Conservation (phyloP, 495 filamentous ascomycete genomes). For the Lasiosphaeria hispida region DNA sequence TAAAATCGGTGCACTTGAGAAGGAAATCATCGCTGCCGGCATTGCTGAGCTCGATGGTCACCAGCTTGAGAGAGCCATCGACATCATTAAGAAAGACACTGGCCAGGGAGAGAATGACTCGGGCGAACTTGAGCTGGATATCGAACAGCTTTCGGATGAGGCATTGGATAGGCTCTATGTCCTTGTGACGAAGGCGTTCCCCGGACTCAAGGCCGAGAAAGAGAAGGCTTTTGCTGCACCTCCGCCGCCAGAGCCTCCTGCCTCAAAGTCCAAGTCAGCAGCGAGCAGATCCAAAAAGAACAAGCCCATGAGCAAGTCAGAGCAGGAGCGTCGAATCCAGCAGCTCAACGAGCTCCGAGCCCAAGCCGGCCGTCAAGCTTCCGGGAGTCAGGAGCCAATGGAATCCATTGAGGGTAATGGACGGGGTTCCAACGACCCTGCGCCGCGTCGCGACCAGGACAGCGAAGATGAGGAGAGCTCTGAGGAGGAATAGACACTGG, state of each 20-base stretch:
- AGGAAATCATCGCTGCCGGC: conserved; percentile 79
- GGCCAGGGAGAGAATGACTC: conserved; percentile 74
- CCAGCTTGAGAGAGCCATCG: conserved; percentile 75
- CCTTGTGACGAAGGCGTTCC: conserved; percentile 68
- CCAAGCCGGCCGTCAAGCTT: conserved; percentile 43
- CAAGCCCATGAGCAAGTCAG: conserved; percentile 94
- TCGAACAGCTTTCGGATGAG: conserved; percentile 74
- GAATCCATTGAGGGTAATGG: conserved; percentile 38
- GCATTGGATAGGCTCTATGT: conserved; percentile 73
- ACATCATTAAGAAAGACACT: conserved; percentile 86
- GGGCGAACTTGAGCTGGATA: conserved; percentile 87
- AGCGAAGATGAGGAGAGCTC: conserved; percentile 38
- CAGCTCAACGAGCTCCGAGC: conserved; percentile 64
- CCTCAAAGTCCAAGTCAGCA: conserved; percentile 41
- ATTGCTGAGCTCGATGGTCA: conserved; percentile 71
- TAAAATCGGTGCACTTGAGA: conserved; percentile 67
- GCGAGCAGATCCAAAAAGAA: conserved; percentile 86
- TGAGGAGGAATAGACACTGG: conserved; percentile 32
- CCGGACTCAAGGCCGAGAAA: conserved; percentile 46
- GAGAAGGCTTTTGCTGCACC: conserved; percentile 26
- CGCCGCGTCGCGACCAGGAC: conserved; percentile 21
- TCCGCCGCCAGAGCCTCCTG: conserved; percentile 33
- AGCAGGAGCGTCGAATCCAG: conserved; percentile 87
- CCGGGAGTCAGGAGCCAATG: conserved; percentile 50
- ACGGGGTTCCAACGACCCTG: conserved; percentile 16